phyloP scores from a whole-genome alignment of 176 grass and related monocot genomes.

The Musa itinerans region DNA sequence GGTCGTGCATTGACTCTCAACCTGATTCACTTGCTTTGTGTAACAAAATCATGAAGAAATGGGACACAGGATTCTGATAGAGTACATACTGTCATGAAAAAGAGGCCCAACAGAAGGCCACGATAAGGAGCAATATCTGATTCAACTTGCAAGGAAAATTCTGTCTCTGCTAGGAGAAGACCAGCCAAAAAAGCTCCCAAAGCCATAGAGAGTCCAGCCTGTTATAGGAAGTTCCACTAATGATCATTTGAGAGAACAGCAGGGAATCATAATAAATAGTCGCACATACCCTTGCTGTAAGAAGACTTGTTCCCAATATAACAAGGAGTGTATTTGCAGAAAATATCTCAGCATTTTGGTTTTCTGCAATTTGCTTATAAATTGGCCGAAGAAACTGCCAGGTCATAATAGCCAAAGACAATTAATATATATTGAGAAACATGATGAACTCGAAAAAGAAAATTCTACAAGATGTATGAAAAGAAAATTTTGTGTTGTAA shows the following conservation, averaged over 20 bases:
- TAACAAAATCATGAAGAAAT: not conserved
- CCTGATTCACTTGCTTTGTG: not conserved
- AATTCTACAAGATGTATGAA: not conserved
- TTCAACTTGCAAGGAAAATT: conserved; percentile 98
- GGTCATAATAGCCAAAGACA: not conserved
- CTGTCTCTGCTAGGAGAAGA: conserved; percentile 91
- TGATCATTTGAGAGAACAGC: conserved; percentile 8
- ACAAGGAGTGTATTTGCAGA: conserved; percentile 99
- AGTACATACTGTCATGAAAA: conserved; percentile 96
- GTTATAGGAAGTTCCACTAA: conserved; percentile 18
- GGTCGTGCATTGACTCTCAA: not conserved
- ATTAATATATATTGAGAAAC: not conserved
- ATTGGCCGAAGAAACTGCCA: conserved; percentile 88
- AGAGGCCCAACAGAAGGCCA: conserved; percentile 90
- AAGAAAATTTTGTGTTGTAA: too few relatives aligned
- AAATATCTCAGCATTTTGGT: conserved; percentile 98
- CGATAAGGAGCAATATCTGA: conserved; percentile 99
- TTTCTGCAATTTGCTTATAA: conserved; percentile 98
- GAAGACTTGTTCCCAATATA: conserved; percentile 97
- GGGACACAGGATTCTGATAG: conserved; percentile 1
- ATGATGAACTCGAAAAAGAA: not conserved
- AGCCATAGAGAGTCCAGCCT: conserved; percentile 98
- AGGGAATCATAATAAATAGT: conserved; percentile 18
- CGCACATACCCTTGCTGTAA: conserved; percentile 72
- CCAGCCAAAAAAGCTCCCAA: conserved; percentile 98